Evolutionary conservation across 495 filamentous ascomycete genomes (phyloP).

Genomic region (Sabuloglossum arenarium): DNA sequence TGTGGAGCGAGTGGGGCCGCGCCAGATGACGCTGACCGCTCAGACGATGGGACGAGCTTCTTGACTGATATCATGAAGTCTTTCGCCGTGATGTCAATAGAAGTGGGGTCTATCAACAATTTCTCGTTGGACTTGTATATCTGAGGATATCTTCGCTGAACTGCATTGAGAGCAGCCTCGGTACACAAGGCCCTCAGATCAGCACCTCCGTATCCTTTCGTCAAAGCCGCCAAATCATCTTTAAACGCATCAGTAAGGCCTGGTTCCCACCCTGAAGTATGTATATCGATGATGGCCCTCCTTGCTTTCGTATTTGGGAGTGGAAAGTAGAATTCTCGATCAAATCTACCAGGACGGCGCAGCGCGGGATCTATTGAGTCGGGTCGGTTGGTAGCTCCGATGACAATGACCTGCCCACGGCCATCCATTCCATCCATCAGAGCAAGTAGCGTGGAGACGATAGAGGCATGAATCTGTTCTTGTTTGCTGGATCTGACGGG

Average conservation of each 20-base stretch:
- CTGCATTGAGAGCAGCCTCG: constrained; percentile 94
- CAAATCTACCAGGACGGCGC: constrained; percentile 83
- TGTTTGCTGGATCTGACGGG: constrained; percentile 93
- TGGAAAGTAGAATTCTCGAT: constrained; percentile 95
- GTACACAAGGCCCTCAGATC: constrained; percentile 88
- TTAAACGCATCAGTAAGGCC: constrained; percentile 57
- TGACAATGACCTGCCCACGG: constrained; percentile 91
- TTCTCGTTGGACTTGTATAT: constrained; percentile 86
- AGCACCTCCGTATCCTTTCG: constrained; percentile 91
- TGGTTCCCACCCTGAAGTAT: constrained; percentile 84
- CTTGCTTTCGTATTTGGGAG: constrained; percentile 62
- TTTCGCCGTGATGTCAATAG: constrained; percentile 64
- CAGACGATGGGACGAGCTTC: constrained; percentile 87
- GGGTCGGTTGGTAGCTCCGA: constrained; percentile 91
- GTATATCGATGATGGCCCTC: constrained; percentile 77
- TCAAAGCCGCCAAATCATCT: constrained; percentile 59
- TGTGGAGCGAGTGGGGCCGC: constrained; percentile 55
- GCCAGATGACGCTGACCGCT: constrained; percentile 63
- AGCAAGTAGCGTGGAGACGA: constrained; percentile 84
- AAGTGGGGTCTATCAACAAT: constrained; percentile 65
- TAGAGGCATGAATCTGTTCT: constrained; percentile 95
- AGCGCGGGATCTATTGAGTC: constrained; percentile 93
- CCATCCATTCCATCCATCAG: constrained; percentile 99
- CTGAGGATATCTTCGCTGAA: constrained; percentile 87
- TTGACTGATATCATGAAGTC: constrained; percentile 95